Evolutionary conservation across 164 flowering plant species (phyloP), one percentile per base, ranked within the genome.

Genomic region (Stephania yunnanensis): DNA sequence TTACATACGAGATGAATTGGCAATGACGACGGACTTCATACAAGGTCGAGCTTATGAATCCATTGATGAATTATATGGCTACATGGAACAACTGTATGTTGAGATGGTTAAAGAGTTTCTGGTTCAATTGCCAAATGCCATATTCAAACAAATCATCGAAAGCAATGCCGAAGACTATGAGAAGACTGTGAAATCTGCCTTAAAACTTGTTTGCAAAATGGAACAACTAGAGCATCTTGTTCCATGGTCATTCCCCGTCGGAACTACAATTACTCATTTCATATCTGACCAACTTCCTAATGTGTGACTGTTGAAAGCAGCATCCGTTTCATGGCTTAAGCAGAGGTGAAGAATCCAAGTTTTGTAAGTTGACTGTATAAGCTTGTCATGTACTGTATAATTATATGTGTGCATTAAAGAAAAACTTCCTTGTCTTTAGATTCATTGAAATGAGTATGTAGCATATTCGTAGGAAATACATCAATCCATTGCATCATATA

Each of bases 91-190:
- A 8, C 9, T 53, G 9, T 77, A 66, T 66, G 68, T 48, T 1
- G 65, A 72, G 42, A 52, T 71, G 75, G 7, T 77, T 52, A 63
- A 53, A 17, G 58, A 3, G 19, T 48, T 66, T 50, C 74, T 71
- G 10, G 7, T 19, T 25, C 61, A 31, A 36, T 63, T 77, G 1
- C 79, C 79, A 72, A 20, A 48, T 19, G 52, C 71, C 2, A 65
- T 72, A 72, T 22, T n/a, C 63, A 76, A 65, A 19, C 70, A 76
- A n/a, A 25, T 76, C 10, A 15, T 5, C 7, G 77, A 74, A 25
- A 74, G 76, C 42, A 36, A 36, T 36, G 42, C 61, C 5, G 61
- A 6, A 53, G 61, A 53, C 13, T 11, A 19, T 1, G n/a, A 53
- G 61, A 19, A 13, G 19, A 53, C 5, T 12, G 61, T 53, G 19